phyloP scores from a whole-genome alignment of 306 rosid species.

The Crotalaria pallida region DNA sequence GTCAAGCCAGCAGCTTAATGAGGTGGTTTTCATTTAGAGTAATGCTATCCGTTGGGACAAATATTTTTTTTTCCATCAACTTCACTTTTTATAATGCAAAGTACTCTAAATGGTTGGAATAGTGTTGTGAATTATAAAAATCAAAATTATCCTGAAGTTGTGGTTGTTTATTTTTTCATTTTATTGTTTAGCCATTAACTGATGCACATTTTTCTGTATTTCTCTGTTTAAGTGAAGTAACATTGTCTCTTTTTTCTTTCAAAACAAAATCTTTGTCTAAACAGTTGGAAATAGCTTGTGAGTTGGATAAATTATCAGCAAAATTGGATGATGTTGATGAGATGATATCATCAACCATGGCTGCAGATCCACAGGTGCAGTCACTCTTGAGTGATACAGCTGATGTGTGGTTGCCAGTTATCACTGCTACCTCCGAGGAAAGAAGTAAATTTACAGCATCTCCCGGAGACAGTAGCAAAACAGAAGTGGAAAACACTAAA shows the following conservation, averaged over 20 bases:
- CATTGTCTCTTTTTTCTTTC: not conserved
- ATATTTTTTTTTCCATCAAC: too few species aligned
- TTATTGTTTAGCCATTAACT: constrained; percentile 3
- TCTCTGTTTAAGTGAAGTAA: not conserved
- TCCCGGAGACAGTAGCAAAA: constrained; percentile 30
- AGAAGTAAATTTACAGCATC: constrained; percentile 58
- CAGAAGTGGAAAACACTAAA: constrained; percentile 24
- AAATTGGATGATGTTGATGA: constrained; percentile 83
- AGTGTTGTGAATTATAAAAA: too few species aligned
- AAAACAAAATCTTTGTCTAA: not conserved
- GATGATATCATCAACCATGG: constrained; percentile 83
- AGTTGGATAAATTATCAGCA: constrained; percentile 78
- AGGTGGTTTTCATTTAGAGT: constrained; percentile 38
- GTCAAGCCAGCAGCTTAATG: constrained; percentile 56
- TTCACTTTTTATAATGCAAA: too few species aligned
- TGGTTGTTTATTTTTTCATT: not conserved
- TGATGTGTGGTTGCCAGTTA: constrained; percentile 86
- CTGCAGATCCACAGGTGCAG: constrained; percentile 80
- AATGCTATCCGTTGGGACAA: too few species aligned
- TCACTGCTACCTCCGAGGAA: constrained; percentile 77
- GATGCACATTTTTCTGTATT: not conserved
- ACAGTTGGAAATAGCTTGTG: constrained; percentile 80
- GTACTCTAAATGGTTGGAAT: too few species aligned
- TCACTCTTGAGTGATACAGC: constrained; percentile 82
- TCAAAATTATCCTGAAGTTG: too few species aligned